A percentile compares a stretch with the other conserved stretches of the same genome.
phyloP scores from a whole-genome alignment of 495 filamentous ascomycete genomes.

The Baudoinia panamericana region DNA sequence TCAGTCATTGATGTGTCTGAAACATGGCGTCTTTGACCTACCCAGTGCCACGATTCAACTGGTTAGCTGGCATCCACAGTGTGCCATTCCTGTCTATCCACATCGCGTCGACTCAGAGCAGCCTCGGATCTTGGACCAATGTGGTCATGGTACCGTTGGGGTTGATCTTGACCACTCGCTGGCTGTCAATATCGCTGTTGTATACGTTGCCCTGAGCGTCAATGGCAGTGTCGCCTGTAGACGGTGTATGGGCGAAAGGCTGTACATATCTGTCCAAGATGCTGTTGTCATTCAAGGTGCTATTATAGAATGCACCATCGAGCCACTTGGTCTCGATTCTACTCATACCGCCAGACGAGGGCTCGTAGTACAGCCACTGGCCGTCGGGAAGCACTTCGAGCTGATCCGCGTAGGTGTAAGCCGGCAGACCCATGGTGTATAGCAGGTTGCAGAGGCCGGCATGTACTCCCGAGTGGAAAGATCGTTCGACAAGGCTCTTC shows the following conservation, averaged over 20 bases:
- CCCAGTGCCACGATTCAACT: slow-evolving; percentile 23
- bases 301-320: slow-evolving; percentile 18
- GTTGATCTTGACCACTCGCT: slow-evolving; percentile 24
- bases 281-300: slow-evolving; percentile 6
- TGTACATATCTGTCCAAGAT: slow-evolving; percentile 17
- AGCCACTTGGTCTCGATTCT: slow-evolving; percentile 20
- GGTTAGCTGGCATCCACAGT: slow-evolving; percentile 26
- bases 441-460: slow-evolving; percentile 12
- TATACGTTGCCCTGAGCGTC: slow-evolving; percentile 27
- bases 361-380: slow-evolving; percentile 25
- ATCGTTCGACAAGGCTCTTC: slow-evolving; percentile 11
- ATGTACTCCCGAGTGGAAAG: slow-evolving; percentile 7
- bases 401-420: slow-evolving; percentile 23
- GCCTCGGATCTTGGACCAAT: slow-evolving; percentile 23
- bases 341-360: slow-evolving; percentile 23
- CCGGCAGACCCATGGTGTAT: slow-evolving; percentile 2
- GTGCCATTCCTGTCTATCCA: slow-evolving; percentile 22
- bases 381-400: slow-evolving; percentile 28
- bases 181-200: slow-evolving; percentile 21
- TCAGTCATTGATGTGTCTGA: too few species aligned
- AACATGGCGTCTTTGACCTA: too few species aligned
- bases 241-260: slow-evolving; percentile 23
- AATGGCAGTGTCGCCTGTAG: slow-evolving; percentile 26
- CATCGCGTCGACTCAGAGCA: slow-evolving; percentile 28
- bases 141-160: slow-evolving; percentile 20